phyloP scores from a whole-genome alignment of 176 grass and related monocot species.

The Ensete ventricosum region DNA sequence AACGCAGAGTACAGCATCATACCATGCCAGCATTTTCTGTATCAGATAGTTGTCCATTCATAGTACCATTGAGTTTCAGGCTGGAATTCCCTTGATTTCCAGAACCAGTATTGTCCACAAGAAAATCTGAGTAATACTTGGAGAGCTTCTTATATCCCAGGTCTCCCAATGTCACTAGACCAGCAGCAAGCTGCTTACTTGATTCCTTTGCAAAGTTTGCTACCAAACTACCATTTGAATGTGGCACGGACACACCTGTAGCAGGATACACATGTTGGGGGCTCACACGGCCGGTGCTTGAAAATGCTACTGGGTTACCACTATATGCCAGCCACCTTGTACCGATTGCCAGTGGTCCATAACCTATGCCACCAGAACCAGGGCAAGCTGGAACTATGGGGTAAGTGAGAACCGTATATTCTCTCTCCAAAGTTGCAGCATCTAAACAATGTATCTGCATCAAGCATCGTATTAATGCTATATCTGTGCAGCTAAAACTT shows the following conservation, averaged over 20 bases:
- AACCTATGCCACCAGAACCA: conserved; percentile 34
- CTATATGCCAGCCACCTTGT: conserved; percentile 84
- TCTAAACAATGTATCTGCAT: conserved; percentile 97
- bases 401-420: conserved; percentile 66
- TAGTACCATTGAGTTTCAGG: conserved; percentile 39
- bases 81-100: conserved; percentile 43
- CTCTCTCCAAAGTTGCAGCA: conserved; percentile 68
- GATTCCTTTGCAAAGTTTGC: conserved; percentile 95
- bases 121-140: conserved; percentile 55
- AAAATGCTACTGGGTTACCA: conserved; percentile 55
- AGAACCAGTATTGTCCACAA: conserved; percentile 54
- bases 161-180: conserved; percentile 83
- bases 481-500: neutral
- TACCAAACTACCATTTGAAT: conserved; percentile 49
- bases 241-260: conserved; percentile 23
- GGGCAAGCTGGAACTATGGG: conserved; percentile 44
- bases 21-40: conserved; percentile 77
- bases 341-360: conserved; percentile 77
- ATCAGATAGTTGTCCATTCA: conserved; percentile 34
- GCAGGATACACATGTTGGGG: conserved; percentile 51
- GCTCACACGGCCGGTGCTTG: conserved; percentile 53
- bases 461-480: neutral
- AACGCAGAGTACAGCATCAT: conserved; percentile 10
- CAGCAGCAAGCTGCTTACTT: conserved; percentile 71
- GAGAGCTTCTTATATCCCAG: conserved; percentile 83